phyloP scores from a whole-genome alignment of 805 yeast species.

The Candida argentea region DNA sequence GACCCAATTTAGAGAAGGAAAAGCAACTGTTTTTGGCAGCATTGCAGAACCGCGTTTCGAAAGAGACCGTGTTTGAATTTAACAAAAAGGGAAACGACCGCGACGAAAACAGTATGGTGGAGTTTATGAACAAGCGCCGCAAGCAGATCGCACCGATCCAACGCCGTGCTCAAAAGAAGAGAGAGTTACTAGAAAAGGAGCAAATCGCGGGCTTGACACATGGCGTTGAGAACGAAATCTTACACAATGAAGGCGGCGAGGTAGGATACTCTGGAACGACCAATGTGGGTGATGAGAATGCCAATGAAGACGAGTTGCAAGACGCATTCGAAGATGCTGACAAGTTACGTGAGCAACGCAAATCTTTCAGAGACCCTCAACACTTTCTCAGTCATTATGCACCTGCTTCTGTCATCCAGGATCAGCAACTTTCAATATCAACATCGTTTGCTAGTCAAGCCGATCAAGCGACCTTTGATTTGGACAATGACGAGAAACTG shows the following conservation, averaged over 20 bases:
- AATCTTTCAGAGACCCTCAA: slow-evolving; percentile 61
- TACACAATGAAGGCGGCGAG: slow-evolving; percentile 40
- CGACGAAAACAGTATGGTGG: slow-evolving; percentile 58
- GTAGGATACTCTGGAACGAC: slow-evolving; percentile 27
- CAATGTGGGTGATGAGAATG: slow-evolving; percentile 16
- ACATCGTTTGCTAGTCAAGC: slow-evolving; percentile 76
- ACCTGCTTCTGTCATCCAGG: slow-evolving; percentile 69
- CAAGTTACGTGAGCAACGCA: slow-evolving; percentile 18
- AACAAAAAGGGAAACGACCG: slow-evolving; percentile 36
- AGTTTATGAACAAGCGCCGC: slow-evolving; percentile 80
- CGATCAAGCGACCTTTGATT: slow-evolving; percentile 74
- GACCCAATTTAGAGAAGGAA: slow-evolving; percentile 63
- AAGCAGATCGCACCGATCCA: slow-evolving; percentile 84
- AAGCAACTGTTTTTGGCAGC: slow-evolving; percentile 63
- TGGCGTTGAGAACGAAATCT: slow-evolving; percentile 62
- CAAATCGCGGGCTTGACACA: slow-evolving; percentile 67
- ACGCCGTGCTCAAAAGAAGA: slow-evolving; percentile 61
- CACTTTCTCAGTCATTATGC: slow-evolving; percentile 87
- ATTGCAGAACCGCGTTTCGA: slow-evolving; percentile 55
- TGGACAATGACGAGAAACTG: slow-evolving; percentile 68
- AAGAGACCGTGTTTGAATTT: slow-evolving; percentile 93
- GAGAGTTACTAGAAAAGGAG: slow-evolving; percentile 59
- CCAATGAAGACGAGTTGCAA: slow-evolving; percentile 35
- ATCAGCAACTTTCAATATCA: slow-evolving; percentile 51
- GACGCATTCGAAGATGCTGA: slow-evolving; percentile 47